A percentile compares a stretch with the other conserved stretches of the same genome.
These are phyloP conservation scores for Colletotrichum noveboracense DNA, from an alignment of 2,329 filamentous ascomycete species.

Conservation along the genomic window DNA sequence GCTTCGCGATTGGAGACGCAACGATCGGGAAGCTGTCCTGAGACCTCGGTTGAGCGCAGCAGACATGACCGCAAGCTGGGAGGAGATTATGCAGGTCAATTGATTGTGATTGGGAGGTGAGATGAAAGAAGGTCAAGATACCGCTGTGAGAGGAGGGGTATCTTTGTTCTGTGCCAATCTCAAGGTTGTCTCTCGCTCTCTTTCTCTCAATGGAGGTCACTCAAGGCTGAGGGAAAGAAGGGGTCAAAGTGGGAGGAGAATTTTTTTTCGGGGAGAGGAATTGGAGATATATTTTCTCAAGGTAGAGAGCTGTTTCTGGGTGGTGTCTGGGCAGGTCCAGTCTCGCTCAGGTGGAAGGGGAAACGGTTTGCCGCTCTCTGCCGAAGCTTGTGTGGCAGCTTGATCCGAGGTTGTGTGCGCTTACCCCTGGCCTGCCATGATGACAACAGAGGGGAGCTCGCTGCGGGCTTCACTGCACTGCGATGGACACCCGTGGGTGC, in stretches of 20 bases:
- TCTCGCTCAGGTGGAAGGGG: conserved; percentile 13
- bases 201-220: not conserved
- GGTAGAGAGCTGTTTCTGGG: not conserved
- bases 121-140: not conserved
- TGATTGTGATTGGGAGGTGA: conserved; percentile 7
- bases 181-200: not conserved
- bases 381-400: conserved; percentile 21
- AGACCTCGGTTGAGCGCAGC: conserved; percentile 56
- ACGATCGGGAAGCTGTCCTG: conserved; percentile 58
- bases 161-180: not conserved
- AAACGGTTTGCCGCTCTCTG: conserved; percentile 20
- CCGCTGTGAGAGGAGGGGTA: not conserved
- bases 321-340: not conserved
- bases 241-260: not conserved
- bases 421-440: conserved; percentile 19
- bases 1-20: conserved; percentile 50
- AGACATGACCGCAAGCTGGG: conserved; percentile 47
- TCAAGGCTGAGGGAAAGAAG: not conserved
- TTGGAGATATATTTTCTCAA: not conserved
- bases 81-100: conserved; percentile 8
- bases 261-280: not conserved
- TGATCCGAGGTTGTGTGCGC: conserved; percentile 25
- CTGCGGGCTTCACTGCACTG: not conserved
- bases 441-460: not conserved
- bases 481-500: not conserved